Conservation (phyloP, 208 protist genomes). For the Acanthamoeba royreba region DNA sequence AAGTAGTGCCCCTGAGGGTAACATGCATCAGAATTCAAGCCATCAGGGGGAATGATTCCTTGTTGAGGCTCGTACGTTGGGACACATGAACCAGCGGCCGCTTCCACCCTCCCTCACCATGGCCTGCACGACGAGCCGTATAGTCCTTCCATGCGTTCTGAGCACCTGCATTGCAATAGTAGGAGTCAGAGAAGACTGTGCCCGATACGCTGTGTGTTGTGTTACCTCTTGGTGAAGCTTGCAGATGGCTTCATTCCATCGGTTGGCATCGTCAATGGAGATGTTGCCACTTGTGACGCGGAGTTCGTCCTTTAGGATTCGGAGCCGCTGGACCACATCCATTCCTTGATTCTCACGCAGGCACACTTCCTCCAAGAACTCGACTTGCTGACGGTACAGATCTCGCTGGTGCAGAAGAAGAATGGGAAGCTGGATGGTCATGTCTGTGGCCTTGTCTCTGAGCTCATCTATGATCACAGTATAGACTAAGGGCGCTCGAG, state of each 20-base stretch:
- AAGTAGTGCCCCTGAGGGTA: slow-evolving; percentile 67
- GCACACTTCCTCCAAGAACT: background rate
- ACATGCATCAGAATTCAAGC: slow-evolving; percentile 20
- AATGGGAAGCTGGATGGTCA: background rate
- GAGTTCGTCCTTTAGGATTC: background rate
- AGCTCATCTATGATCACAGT: background rate
- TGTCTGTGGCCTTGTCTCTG: background rate
- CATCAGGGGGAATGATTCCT: background rate
- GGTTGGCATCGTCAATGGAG: background rate
- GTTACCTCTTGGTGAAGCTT: background rate
- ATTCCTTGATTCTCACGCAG: background rate
- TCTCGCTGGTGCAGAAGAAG: background rate
- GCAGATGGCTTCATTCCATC: background rate
- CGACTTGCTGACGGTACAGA: background rate
- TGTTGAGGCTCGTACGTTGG: background rate
- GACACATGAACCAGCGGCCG: slow-evolving; percentile 15
- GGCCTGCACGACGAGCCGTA: background rate
- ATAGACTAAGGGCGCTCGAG: background rate
- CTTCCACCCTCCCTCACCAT: slow-evolving; percentile 16
- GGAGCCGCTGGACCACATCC: background rate
- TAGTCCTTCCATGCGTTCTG: background rate
- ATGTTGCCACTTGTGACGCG: too few relatives aligned
- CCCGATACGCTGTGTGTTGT: background rate
- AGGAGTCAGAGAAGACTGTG: background rate
- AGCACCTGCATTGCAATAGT: background rate